These are phyloP conservation scores for Globisporangium paroecandrum DNA, from an alignment of 352 stramenopile species.

Conservation along the genomic window DNA sequence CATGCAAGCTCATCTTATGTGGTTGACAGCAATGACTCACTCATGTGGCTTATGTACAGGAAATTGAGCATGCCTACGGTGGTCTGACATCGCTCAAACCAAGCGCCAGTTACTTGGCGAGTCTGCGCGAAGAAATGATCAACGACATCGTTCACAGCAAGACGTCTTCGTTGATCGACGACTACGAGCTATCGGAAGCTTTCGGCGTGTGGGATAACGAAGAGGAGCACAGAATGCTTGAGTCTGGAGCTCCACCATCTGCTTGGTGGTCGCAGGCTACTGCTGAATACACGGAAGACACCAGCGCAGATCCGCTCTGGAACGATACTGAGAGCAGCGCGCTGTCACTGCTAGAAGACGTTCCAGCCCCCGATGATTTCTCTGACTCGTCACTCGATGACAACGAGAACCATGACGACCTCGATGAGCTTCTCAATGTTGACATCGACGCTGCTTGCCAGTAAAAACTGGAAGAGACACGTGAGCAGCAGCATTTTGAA, in stretches of 20 bases:
- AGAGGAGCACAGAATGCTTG: conserved; percentile 38
- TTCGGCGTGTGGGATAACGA: conserved; percentile 33
- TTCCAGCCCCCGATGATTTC: conserved; percentile 44
- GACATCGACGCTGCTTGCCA: conserved; percentile 39
- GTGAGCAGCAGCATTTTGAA: not conserved
- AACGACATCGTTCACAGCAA: conserved; percentile 45
- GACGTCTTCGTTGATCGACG: conserved; percentile 48
- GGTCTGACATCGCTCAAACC: conserved; percentile 37
- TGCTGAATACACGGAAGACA: conserved; percentile 15
- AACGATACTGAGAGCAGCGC: conserved; percentile 5
- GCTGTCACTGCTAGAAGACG: conserved; percentile 18
- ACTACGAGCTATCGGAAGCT: conserved; percentile 28
- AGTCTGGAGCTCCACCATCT: conserved; percentile 34
- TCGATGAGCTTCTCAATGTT: conserved; percentile 54
- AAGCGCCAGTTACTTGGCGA: conserved; percentile 36
- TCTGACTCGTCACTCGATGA: conserved; percentile 13
- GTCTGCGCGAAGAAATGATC: conserved; percentile 52
- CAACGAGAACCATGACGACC: conserved; percentile 23
- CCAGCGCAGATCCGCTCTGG: conserved; percentile 17
- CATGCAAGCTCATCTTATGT: not conserved
- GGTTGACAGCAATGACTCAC: not conserved
- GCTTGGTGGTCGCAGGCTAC: conserved; percentile 46
- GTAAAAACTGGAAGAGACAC: not conserved
- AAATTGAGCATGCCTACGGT: conserved; percentile 74
- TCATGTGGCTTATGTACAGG: conserved; percentile 23